Base-by-base conservation (phyloP, 1,284 basidiomycete genomes). In the Trichosporon sp. region DNA sequence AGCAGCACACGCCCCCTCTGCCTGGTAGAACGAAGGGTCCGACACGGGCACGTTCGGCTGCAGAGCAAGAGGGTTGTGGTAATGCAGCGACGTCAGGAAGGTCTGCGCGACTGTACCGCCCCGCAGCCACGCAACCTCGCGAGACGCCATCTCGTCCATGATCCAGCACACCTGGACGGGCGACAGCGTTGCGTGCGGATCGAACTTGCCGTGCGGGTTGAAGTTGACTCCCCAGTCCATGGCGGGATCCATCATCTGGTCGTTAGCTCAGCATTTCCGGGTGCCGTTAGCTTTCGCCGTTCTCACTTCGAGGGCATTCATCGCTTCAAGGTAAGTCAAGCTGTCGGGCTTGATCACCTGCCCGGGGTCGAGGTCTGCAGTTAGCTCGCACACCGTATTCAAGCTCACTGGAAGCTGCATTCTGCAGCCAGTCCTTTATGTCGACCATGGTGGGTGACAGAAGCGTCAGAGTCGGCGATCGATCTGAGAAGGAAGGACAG, bases 61-160 rank as follows among this genome's bases (percentile, higher is more conserved):
- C n/a, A 79, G 67, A 13, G 67, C 64, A 3, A 85, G 81, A 35
- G 75, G 72, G 62, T 79, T 85, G 75, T 94, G 93, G 47, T 91
- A 87, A 76, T 93, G 91, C 38, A 91, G 86, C 70, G 91, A 87
- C 1, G 93, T 93, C 81, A 88, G 92, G 27, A 98, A 87, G 0
- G 93, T 93, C 78, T 95, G 93, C 0, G 91, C 88, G 18, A 98
- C 87, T 3, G 90, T 89, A 73, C 90, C 90, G 42, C 95, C 94
- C 5, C 87, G 83, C 78, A 95, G 92, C 90, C 92, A 97, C 75
- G 91, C 89, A 84, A 92, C 90, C 93, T 96, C 94, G 75, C 89
- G 90, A 32, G 91, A 87, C 69, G 92, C 85, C 44, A 90, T 85
- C 72, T 89, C 86, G 78, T 97, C 95, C 73, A 97, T 86, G 38